Conservation (phyloP, 345 rosid species). For the Hibiscus tridactylites region DNA sequence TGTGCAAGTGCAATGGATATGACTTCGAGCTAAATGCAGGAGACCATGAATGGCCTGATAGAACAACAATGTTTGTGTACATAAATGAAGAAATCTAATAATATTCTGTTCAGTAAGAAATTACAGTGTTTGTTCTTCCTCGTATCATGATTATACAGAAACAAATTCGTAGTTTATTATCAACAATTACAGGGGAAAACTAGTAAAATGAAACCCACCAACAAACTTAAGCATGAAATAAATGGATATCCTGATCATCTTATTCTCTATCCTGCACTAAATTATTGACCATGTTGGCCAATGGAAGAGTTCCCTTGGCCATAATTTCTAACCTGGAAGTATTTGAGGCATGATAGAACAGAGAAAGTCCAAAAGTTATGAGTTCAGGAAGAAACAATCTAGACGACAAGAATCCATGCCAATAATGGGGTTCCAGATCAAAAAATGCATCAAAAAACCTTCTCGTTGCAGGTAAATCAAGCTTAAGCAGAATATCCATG, state of each 20-base stretch:
- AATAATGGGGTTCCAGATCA: constrained; percentile 40
- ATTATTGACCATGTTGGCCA: constrained; percentile 78
- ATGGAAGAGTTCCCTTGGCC: constrained; percentile 86
- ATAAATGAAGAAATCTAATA: not conserved
- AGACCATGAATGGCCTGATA: not conserved
- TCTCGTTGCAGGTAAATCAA: constrained; percentile 70
- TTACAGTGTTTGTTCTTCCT: too few species aligned
- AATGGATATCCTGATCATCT: not conserved
- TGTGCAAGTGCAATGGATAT: not conserved
- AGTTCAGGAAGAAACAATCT: constrained; percentile 82
- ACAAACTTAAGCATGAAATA: not conserved
- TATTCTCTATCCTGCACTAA: constrained; percentile 63
- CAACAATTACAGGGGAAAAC: not conserved
- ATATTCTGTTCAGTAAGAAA: too few species aligned
- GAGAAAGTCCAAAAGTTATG: constrained; percentile 66
- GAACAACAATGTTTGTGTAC: not conserved
- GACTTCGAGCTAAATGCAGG: not conserved
- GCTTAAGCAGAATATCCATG: constrained; percentile 93
- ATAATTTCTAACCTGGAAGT: constrained; percentile 90
- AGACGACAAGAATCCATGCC: constrained; percentile 66
- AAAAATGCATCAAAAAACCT: constrained; percentile 91
- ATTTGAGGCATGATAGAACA: constrained; percentile 80
- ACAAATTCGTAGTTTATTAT: not conserved
- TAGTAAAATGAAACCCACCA: not conserved
- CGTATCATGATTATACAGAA: not conserved